phyloP scores from a whole-genome alignment of 495 filamentous ascomycete species.

The Bathelium albidoporum region DNA sequence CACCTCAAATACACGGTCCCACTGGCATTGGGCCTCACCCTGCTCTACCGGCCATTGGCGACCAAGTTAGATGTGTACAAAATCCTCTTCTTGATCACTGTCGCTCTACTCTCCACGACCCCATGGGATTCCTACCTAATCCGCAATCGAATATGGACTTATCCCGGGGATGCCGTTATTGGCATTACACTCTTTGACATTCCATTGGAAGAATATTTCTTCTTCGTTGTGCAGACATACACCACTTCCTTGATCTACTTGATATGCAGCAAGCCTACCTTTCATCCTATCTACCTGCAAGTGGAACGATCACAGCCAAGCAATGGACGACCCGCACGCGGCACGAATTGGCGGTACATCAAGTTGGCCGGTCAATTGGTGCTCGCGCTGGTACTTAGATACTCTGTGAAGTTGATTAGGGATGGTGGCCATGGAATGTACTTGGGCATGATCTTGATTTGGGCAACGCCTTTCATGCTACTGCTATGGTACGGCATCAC shows the following conservation, averaged over 20 bases:
- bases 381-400: conserved; percentile 30
- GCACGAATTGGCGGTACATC: conserved; percentile 22
- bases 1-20: conserved; percentile 62
- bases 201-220: conserved; percentile 59
- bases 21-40: conserved; percentile 44
- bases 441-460: conserved; percentile 54
- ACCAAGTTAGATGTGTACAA: conserved; percentile 50
- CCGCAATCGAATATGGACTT: conserved; percentile 53
- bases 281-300: conserved; percentile 45
- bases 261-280: conserved; percentile 49
- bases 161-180: conserved; percentile 47
- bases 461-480: conserved; percentile 53
- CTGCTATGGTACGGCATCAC: conserved; percentile 42
- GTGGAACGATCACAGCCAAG: conserved; percentile 11
- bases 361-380: conserved; percentile 34
- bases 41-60: conserved; percentile 46
- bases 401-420: conserved; percentile 33
- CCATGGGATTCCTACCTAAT: conserved; percentile 68
- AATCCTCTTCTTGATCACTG: conserved; percentile 42
- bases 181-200: conserved; percentile 48
- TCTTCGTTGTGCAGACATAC: conserved; percentile 68
- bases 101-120: conserved; percentile 51
- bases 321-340: conserved; percentile 11
- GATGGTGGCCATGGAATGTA: conserved; percentile 43
- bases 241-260: conserved; percentile 56